Base-by-base conservation (phyloP, 2,329 filamentous ascomycete genomes). In the Colletotrichum scovillei region DNA sequence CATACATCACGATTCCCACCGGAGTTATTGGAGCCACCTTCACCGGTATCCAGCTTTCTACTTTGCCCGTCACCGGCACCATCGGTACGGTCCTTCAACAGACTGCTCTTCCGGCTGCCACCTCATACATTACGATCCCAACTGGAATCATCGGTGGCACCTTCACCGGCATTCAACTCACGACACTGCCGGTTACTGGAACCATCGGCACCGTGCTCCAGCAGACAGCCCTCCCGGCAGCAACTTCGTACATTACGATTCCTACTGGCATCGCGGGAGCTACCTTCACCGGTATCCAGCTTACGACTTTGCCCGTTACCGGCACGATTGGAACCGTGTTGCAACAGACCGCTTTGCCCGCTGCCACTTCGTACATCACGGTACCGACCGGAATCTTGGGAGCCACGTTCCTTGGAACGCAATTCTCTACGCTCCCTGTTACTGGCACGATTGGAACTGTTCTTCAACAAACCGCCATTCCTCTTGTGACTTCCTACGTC, bases 1-100 rank as follows among this genome's bases (percentile, higher is more conserved):
- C 65, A 4, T 72, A 69, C 6, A n/a, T 38, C 11, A 69, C 69
- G 0, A 68, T 72, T 12, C 35, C 52, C 4, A 63, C 69, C 5
- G 69, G 65, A 12, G 38, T 59, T 1, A 11, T 63, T 8, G 69
- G 69, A 0, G 55, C 38, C 6, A 63, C 57, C 4, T 72, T 72
- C 65, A 24, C 24, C 4, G 69, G 69, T 1, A 72, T 65, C 5
- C 65, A 58, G 28, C 11, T 59, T 4, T 24, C 42, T 0, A 69
- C 69, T 5, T 19, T 63, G 19, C 38, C 59, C 8, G 42, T 63
- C 16, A 30, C 59, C 0, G 59, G 59, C 2, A 67, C 52, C 16
- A 22, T 59, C 12, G 64, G 63, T 11, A 38, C 53, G 14, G 16
- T 66, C 12, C 16, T 68, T 22, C 28, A 67, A 16, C 28, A 65